Evolutionary conservation across 2,329 filamentous ascomycete species (phyloP), one percentile per base, ranked within the genome.

Genomic region (Claviceps lovelessii): DNA sequence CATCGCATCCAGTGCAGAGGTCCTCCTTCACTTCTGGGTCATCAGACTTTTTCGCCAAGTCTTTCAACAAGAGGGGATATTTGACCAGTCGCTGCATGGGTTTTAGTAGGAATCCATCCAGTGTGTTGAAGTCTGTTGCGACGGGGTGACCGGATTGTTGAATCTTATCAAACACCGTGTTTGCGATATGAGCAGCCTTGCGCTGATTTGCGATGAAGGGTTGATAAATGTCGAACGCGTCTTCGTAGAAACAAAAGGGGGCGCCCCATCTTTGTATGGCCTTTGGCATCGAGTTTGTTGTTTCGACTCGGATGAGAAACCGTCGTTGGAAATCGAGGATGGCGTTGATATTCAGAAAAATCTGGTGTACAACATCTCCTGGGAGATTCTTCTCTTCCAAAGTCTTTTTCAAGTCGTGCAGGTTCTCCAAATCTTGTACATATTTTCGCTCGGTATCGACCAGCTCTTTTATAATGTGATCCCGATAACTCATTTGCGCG

Each of bases 371-470:
- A 10, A 85, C 81, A 67, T 98, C 93, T 54, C 93, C 91, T 2
- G 88, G 86, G 59, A 89, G 82, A 42, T 90, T 90, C 60, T 85
- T 90, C 66, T 94, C 86, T 62, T 96, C 90, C 54, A 97, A 76
- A 29, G 85, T 81, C 70, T 88, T 91, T 72, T 95, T 97, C 65
- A 97, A 79, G 51, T 90, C 85, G 67, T 97, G 90, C 41, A 98
- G 71, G 61, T 95, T 91, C 68, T 97, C 91, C 53, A 98, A 73
- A 73, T 98, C 93, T 68, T 97, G 90, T 4, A 97, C 93, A 63
- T 98, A 98, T 70, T 96, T 96, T 58, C 93, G 84, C 70, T 98
- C 93, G 1, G 91, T 97, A 62, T 91, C 88, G 55, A 98, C 86
- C 49, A 98, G 73, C 70, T 98, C 93, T 64, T 86, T 84, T 47